Evolutionary conservation across 768 basidiomycete genomes (phyloP).

Genomic region (Boletus reticulatus): DNA sequence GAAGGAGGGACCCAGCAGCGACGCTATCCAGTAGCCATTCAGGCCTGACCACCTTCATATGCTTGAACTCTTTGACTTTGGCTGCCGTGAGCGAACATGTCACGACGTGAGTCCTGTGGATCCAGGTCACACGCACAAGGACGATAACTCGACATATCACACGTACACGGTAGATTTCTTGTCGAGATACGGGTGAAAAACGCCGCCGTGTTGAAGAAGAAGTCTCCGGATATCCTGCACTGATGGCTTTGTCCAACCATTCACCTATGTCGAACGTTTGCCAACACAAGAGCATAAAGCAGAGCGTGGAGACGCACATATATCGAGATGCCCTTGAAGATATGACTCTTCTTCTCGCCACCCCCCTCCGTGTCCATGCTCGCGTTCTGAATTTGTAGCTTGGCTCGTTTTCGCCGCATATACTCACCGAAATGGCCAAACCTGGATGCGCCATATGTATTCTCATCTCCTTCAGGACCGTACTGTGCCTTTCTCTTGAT

Average conservation of each 20-base stretch:
- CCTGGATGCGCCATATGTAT: conserved; percentile 70
- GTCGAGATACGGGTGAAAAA: conserved; percentile 81
- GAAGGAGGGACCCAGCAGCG: conserved; percentile 61
- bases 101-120: conserved; percentile 79
- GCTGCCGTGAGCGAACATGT: conserved; percentile 88
- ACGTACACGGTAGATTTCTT: conserved; percentile 70
- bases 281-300: neutral
- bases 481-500: conserved; percentile 20
- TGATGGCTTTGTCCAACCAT: conserved; percentile 86
- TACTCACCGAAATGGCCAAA: conserved; percentile 89
- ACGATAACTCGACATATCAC: neutral
- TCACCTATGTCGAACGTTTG: conserved; percentile 53
- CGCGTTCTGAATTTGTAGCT: conserved; percentile 79
- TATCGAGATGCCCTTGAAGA: conserved; percentile 75
- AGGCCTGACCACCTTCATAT: conserved; percentile 87
- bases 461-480: conserved; percentile 33
- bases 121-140: neutral
- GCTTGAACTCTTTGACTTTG: conserved; percentile 84
- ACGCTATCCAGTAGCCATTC: conserved; percentile 87
- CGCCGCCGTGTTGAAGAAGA: conserved; percentile 80
- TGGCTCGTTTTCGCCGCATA: conserved; percentile 87
- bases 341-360: conserved; percentile 35
- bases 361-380: conserved; percentile 30
- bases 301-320: conserved; percentile 58
- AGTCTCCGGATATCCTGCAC: conserved; percentile 80